Evolutionary conservation across 371 early-diverging fungal species (phyloP).

Genomic region (Apophysomyces variabilis): DNA sequence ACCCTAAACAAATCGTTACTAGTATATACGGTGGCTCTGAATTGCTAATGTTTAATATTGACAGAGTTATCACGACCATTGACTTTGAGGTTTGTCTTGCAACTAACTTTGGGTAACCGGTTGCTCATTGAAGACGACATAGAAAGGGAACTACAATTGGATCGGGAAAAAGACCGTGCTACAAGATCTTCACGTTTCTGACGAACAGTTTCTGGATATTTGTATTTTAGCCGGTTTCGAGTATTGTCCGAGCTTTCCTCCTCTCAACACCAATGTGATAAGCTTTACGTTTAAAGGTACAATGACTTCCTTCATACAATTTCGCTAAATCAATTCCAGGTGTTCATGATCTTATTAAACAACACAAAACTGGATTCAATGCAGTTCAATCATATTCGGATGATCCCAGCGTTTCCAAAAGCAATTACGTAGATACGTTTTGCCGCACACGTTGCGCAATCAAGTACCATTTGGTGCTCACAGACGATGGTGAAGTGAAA

Average conservation of each 20-base stretch:
- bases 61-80: slow-evolving; percentile 71
- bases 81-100: slow-evolving; percentile 57
- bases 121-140: background rate
- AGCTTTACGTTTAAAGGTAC: slow-evolving; percentile 69
- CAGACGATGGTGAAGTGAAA: slow-evolving; percentile 69
- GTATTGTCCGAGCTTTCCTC: slow-evolving; percentile 75
- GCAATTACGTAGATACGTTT: slow-evolving; percentile 73
- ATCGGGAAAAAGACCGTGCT: slow-evolving; percentile 70
- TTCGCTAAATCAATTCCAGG: slow-evolving; percentile 20
- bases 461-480: slow-evolving; percentile 74
- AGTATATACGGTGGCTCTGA: slow-evolving; percentile 77
- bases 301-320: background rate
- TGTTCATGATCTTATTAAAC: slow-evolving; percentile 68
- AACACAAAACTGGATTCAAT: slow-evolving; percentile 76
- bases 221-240: slow-evolving; percentile 86
- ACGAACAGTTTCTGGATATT: slow-evolving; percentile 82
- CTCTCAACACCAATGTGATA: slow-evolving; percentile 56
- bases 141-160: slow-evolving; percentile 70
- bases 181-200: slow-evolving; percentile 63
- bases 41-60: slow-evolving; percentile 79
- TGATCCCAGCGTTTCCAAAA: slow-evolving; percentile 56
- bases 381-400: slow-evolving; percentile 72
- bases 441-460: slow-evolving; percentile 77
- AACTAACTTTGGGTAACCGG: background rate
- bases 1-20: slow-evolving; percentile 72